Evolutionary conservation across 2,329 filamentous ascomycete species (phyloP).

Genomic region (Hymenoscyphus scutula): DNA sequence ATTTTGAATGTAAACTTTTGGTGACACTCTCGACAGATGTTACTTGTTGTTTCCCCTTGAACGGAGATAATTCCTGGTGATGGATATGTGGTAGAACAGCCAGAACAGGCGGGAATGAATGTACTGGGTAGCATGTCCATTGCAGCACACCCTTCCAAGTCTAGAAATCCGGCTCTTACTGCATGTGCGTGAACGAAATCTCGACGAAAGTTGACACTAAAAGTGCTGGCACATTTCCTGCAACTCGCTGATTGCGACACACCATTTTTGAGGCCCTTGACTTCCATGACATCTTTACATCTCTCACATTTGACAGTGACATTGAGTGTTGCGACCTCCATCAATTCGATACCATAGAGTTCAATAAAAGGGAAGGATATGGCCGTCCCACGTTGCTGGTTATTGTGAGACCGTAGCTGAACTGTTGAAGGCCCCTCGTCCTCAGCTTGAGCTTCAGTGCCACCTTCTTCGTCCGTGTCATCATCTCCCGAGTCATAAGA

Average conservation of each 20-base stretch:
- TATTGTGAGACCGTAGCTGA: constrained; percentile 15
- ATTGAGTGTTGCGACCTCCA: constrained; percentile 65
- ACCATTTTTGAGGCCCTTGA: constrained; percentile 62
- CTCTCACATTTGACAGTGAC: constrained; percentile 75
- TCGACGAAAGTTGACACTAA: constrained; percentile 57
- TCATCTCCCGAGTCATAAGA: constrained; percentile 46
- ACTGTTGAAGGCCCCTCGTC: constrained; percentile 34
- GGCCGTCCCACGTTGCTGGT: constrained; percentile 66
- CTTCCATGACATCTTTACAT: constrained; percentile 71
- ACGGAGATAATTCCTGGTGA: constrained; percentile 66
- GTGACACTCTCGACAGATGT: constrained; percentile 78
- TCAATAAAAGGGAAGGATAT: constrained; percentile 77
- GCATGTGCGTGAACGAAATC: constrained; percentile 73
- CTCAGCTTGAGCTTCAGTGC: constrained; percentile 40
- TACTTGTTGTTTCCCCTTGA: constrained; percentile 68
- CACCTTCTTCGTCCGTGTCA: constrained; percentile 31
- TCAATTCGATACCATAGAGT: constrained; percentile 71
- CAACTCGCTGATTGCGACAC: constrained; percentile 52
- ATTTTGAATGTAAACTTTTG: constrained; percentile 76
- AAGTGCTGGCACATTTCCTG: constrained; percentile 55
- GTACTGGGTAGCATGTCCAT: constrained; percentile 76
- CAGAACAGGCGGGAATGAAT: constrained; percentile 74
- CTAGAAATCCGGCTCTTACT: constrained; percentile 73
- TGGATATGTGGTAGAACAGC: constrained; percentile 68
- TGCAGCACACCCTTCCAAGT: constrained; percentile 70